Percentiles rank a stretch among this genome's conserved stretches.
These are phyloP conservation scores for Marasmius fiardii DNA, from an alignment of 1,284 basidiomycete species.

Conservation along the genomic window DNA sequence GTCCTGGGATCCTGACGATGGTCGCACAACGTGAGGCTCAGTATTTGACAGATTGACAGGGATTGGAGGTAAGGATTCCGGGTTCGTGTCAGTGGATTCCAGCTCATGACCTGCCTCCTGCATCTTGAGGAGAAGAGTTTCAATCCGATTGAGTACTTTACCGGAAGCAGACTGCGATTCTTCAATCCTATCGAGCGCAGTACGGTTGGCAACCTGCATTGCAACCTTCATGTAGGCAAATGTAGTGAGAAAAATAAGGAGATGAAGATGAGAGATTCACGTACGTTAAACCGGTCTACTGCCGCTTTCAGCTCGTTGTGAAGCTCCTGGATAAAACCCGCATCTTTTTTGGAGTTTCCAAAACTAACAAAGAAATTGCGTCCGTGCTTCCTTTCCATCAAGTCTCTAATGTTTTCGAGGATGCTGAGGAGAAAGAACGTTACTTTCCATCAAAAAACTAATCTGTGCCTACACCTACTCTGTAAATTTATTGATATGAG, in stretches of 20 bases:
- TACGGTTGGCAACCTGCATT: neutral
- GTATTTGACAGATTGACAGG: too few relatives aligned
- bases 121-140: too few relatives aligned
- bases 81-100: too few relatives aligned
- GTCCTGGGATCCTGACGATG: too few relatives aligned
- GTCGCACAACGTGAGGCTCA: too few relatives aligned
- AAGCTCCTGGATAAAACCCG: neutral
- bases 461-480: neutral
- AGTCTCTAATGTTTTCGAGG: neutral
- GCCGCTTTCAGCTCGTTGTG: neutral
- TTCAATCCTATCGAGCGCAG: neutral
- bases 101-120: too few relatives aligned
- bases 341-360: neutral
- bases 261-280: neutral
- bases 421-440: neutral
- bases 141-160: neutral
- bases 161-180: neutral
- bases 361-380: neutral
- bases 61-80: too few relatives aligned
- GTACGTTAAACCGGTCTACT: neutral
- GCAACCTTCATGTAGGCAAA: neutral
- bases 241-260: neutral
- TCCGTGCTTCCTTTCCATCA: neutral
- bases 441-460: neutral
- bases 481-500: neutral